Conservation (phyloP, 805 yeast species). For the Candida jianshihensis region DNA sequence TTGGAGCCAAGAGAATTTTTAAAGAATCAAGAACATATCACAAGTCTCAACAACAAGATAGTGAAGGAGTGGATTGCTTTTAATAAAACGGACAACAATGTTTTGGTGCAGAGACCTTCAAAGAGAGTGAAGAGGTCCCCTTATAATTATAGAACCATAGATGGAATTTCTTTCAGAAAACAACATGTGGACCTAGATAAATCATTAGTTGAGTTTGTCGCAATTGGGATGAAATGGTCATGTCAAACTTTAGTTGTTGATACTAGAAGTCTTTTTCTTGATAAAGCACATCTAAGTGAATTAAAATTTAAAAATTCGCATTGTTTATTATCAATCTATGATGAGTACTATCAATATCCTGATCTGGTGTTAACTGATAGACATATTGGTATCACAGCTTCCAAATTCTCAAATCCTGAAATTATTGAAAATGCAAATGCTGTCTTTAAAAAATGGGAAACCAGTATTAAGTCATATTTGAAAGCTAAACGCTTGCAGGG, state of each 20-base stretch:
- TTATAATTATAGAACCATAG: slow-evolving; percentile 10
- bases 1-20: slow-evolving; percentile 6
- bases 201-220: slow-evolving; percentile 10
- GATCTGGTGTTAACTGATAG: slow-evolving; percentile 12
- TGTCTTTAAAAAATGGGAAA: slow-evolving; percentile 15
- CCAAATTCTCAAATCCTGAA: slow-evolving; percentile 7
- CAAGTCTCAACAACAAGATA: slow-evolving; percentile 10
- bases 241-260: slow-evolving; percentile 22
- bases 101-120: neutral
- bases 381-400: slow-evolving; percentile 7
- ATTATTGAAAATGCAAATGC: slow-evolving; percentile 8
- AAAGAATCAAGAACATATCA: slow-evolving; percentile 3
- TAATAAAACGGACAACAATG: slow-evolving; percentile 1
- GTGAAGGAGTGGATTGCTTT: slow-evolving; percentile 19
- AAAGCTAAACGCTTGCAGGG: slow-evolving; percentile 17
- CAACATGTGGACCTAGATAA: slow-evolving; percentile 15
- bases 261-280: slow-evolving; percentile 12
- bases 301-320: neutral
- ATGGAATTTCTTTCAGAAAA: slow-evolving; percentile 15
- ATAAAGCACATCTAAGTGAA: slow-evolving; percentile 5
- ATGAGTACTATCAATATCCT: slow-evolving; percentile 19
- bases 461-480: slow-evolving; percentile 16
- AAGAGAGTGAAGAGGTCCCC: slow-evolving; percentile 12
- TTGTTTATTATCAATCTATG: slow-evolving; percentile 20
- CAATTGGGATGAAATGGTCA: slow-evolving; percentile 21